Evolutionary conservation across 2,329 filamentous ascomycete genomes (phyloP).

Genomic region (Paraphaeosphaeria sporulosa): DNA sequence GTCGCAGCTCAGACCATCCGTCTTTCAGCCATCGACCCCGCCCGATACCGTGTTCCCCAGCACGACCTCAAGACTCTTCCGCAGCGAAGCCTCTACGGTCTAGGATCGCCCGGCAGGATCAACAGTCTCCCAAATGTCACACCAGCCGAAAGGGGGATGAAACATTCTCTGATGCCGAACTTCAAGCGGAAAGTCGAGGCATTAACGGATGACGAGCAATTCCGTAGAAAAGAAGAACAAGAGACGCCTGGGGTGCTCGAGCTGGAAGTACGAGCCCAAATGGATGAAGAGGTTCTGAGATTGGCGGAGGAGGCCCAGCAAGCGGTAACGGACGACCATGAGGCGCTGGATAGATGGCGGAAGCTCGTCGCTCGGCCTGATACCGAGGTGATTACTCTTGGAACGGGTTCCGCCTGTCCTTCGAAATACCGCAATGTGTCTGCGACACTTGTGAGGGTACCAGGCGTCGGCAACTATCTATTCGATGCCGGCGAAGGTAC

Average conservation of each 20-base stretch:
- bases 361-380: conserved; percentile 76
- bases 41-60: conserved; percentile 74
- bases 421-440: conserved; percentile 97
- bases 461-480: conserved; percentile 85
- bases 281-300: conserved; percentile 57
- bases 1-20: conserved; percentile 72
- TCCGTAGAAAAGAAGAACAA: conserved; percentile 39
- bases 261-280: conserved; percentile 52
- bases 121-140: conserved; percentile 29
- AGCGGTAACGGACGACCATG: conserved; percentile 45
- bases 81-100: conserved; percentile 37
- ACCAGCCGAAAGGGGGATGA: conserved; percentile 51
- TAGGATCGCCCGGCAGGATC: conserved; percentile 15
- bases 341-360: conserved; percentile 63
- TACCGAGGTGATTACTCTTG: conserved; percentile 83
- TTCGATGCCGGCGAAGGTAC: conserved; percentile 95
- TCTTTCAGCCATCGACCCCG: conserved; percentile 74
- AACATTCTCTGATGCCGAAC: conserved; percentile 56
- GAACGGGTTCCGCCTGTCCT: conserved; percentile 88
- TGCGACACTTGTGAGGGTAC: conserved; percentile 82
- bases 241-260: conserved; percentile 52
- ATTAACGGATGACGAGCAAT: conserved; percentile 34
- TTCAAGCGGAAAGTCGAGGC: conserved; percentile 45
- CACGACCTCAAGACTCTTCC: conserved; percentile 65
- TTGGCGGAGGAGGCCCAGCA: conserved; percentile 59